Evolutionary conservation across 2,329 filamentous ascomycete species (phyloP).

Genomic region (Botrytis galanthina): DNA sequence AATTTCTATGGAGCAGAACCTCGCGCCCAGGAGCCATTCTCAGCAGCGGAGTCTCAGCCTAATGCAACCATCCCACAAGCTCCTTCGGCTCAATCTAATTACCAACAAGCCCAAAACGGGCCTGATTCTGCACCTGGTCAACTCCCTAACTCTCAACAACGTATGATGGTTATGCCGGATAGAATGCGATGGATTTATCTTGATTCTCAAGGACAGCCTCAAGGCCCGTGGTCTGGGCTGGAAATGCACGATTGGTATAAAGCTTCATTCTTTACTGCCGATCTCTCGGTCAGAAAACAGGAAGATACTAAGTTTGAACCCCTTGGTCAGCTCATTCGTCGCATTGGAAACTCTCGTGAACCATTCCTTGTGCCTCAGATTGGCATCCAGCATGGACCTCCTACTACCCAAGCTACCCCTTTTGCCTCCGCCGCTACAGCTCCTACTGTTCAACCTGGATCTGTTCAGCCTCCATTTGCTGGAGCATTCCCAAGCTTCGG

Average conservation of each 20-base stretch:
- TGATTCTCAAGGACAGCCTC: constrained; percentile 86
- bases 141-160: constrained; percentile 65
- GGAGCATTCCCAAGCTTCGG: constrained; percentile 95
- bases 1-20: constrained; percentile 49
- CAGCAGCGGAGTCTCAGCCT: constrained; percentile 32
- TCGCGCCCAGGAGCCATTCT: constrained; percentile 32
- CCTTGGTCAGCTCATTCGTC: constrained; percentile 86
- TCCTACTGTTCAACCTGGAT: constrained; percentile 53
- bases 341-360: constrained; percentile 95
- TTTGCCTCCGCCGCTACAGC: constrained; percentile 41
- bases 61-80: constrained; percentile 32
- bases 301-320: constrained; percentile 95
- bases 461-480: constrained; percentile 83
- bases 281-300: constrained; percentile 89
- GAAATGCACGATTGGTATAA: constrained; percentile 99
- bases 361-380: constrained; percentile 98
- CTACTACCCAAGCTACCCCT: constrained; percentile 46
- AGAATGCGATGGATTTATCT: constrained; percentile 98
- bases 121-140: constrained; percentile 61
- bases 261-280: constrained; percentile 93
- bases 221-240: constrained; percentile 91
- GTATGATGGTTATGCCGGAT: constrained; percentile 98
- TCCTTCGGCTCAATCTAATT: constrained; percentile 33
- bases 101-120: constrained; percentile 37
- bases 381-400: constrained; percentile 83